A percentile compares a stretch with the other conserved stretches of the same genome.
These are phyloP conservation scores for Colletotrichum australisinense DNA, from an alignment of 2,329 filamentous ascomycete genomes.

Conservation along the genomic window DNA sequence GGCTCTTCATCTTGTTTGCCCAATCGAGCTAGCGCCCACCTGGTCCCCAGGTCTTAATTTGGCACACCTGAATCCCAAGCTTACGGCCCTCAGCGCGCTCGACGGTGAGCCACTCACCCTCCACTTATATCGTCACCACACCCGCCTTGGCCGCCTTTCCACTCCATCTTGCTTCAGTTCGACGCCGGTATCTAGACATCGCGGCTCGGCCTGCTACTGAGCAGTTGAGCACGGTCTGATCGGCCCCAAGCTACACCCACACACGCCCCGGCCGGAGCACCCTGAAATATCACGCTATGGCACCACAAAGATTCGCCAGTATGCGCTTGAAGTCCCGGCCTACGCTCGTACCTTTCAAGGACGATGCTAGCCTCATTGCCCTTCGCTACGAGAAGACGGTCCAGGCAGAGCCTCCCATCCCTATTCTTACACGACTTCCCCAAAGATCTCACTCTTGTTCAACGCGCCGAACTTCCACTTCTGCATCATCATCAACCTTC, in stretches of 20 bases:
- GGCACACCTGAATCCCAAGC: slow-evolving; percentile 30
- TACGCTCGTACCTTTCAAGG: slow-evolving; percentile 53
- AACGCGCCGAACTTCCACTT: slow-evolving; percentile 31
- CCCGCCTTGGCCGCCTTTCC: slow-evolving; percentile 18
- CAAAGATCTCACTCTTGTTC: slow-evolving; percentile 41
- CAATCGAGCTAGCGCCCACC: slow-evolving; percentile 8
- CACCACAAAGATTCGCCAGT: slow-evolving; percentile 55
- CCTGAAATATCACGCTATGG: slow-evolving; percentile 41
- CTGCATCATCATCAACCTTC: slow-evolving; percentile 23
- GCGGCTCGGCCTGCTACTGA: slow-evolving; percentile 4
- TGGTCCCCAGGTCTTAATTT: slow-evolving; percentile 15
- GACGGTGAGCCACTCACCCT: slow-evolving; percentile 21
- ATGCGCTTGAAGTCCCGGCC: slow-evolving; percentile 55
- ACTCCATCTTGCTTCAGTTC: slow-evolving; percentile 9
- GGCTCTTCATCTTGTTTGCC: not conserved
- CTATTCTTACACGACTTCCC: slow-evolving; percentile 58
- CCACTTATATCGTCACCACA: slow-evolving; percentile 24
- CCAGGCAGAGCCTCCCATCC: slow-evolving; percentile 68
- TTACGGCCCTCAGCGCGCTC: not conserved
- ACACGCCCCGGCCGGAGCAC: slow-evolving; percentile 12
- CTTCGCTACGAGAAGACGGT: slow-evolving; percentile 72
- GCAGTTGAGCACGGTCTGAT: slow-evolving; percentile 30
- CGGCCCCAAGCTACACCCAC: slow-evolving; percentile 7
- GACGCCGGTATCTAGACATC: not conserved
- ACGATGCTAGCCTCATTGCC: slow-evolving; percentile 63